These are phyloP conservation scores for Colletotrichum musae DNA, from an alignment of 2,329 filamentous ascomycete species.

Conservation along the genomic window DNA sequence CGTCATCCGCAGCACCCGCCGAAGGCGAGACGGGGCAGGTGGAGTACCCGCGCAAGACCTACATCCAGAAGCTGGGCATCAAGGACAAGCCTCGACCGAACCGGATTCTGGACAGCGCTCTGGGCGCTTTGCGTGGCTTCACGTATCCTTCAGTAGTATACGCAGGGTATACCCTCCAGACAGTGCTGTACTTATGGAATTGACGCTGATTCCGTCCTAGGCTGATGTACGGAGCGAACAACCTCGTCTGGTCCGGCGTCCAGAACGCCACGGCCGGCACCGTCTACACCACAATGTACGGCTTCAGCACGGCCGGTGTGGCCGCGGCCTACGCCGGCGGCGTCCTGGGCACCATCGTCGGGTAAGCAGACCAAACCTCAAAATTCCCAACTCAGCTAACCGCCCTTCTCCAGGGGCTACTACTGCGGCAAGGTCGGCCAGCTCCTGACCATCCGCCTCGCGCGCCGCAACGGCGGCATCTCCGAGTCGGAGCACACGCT, in stretches of 20 bases:
- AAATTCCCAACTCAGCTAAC: neutral
- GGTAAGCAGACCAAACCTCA: conserved; percentile 26
- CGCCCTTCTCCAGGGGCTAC: conserved; percentile 22
- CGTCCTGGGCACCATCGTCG: conserved; percentile 59
- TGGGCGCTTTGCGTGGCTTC: conserved; percentile 49
- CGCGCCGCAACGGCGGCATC: conserved; percentile 57
- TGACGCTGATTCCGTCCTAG: conserved; percentile 22
- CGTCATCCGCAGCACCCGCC: neutral
- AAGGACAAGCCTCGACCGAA: conserved; percentile 55
- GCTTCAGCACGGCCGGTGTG: conserved; percentile 44
- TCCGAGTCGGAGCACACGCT: conserved; percentile 59
- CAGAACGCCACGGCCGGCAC: conserved; percentile 51
- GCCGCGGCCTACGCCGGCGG: conserved; percentile 47
- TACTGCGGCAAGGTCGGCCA: conserved; percentile 55
- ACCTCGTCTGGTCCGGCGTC: conserved; percentile 49
- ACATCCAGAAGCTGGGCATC: conserved; percentile 49
- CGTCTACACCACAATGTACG: conserved; percentile 49
- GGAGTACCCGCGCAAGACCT: conserved; percentile 53
- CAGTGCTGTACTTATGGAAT: too few species aligned
- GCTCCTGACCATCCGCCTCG: conserved; percentile 54
- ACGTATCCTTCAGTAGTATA: conserved; percentile 53
- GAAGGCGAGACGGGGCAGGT: conserved; percentile 49
- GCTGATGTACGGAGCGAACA: conserved; percentile 51
- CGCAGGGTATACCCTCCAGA: conserved; percentile 46
- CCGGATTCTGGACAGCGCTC: conserved; percentile 53